Base-by-base conservation (phyloP, 768 basidiomycete species). In the Serendipita indica region DNA sequence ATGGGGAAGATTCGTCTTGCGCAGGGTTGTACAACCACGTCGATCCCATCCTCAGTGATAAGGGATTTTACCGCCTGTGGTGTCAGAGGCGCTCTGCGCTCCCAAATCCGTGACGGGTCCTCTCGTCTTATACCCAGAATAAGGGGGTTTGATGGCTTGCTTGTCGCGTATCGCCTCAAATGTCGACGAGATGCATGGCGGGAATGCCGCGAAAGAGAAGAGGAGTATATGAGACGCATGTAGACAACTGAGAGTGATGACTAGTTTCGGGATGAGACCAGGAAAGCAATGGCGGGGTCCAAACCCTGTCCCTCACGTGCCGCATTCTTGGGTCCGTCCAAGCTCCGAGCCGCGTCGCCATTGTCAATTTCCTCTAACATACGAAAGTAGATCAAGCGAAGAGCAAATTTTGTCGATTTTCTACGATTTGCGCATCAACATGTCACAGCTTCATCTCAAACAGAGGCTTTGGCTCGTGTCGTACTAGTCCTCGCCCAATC, bases 61-160 rank as follows among this genome's bases (percentile, higher is more conserved):
- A 93, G 75, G 3, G 77, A 69, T 39, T 77, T 68, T 30, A 93
- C 83, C 3, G 78, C 81, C 3, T 78, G 77, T 0, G 92, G 92
- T 0, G 86, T 88, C 43, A 96, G 72, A 2, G 92, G 90, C 30
- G 78, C 81, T 16, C 92, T 77, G 6, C 92, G 77, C 67, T 94
- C 92, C 90, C 90, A 96, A 58, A 88, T 79, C 57, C 92, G 73
- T 30, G 70, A 63, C 0, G 86, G 82, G 66, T 93, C 86, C 68
- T 96, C 92, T 35, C 84, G 79, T 16, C 88, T 73, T 25, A 84
- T 75, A 18, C 82, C 83, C 13, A 84, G 62, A 20, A 71, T 43
- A n/a, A 43, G 16, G 16, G 41, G 16, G 41, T n/a, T 43, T 25
- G 41, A 18, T 2, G 41, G n/a, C n/a, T n/a, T n/a, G n/a, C n/a